Base-by-base conservation (phyloP, 352 stramenopile species). In the Globisporangium carolinianum region DNA sequence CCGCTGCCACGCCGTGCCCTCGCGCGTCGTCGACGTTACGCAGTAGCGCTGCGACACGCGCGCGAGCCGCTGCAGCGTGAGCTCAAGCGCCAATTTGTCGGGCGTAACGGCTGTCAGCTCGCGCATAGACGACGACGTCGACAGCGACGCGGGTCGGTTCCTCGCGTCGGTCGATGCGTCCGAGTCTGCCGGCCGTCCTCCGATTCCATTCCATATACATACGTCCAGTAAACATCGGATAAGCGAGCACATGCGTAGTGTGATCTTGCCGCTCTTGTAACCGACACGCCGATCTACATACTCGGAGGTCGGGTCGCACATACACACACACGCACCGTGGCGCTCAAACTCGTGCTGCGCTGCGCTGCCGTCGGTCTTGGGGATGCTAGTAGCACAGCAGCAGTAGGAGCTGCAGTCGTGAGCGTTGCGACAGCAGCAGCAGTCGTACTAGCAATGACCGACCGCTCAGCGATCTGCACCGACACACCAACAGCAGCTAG, bases 1-100 rank as follows among this genome's bases (percentile, higher is more conserved):
- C 46, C 71, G 63, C 5, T 64, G 52, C 17, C 60, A 68, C 3
- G 32, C 50, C 56, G 67, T 72, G 9, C 58, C 32, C 7, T 86
- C 67, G 47, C 73, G 75, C 36, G 67, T 75, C 6, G 55, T 59
- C 1, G 65, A 60, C 32, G 66, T 68, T 1, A 79, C 74, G 39
- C 74, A 84, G 47, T 78, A 75, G 47, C 73, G 73, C 6, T 53
- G 37, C 18, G 74, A 63, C 8, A 75, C 52, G 5, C 59, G 35
- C 8, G 53, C 61, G 50, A 64, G 64, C 52, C 53, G 67, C 54
- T 6, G 41, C 48, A 79, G 81, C 11, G 50, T 50, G 6, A 46
- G 11, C 39, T 39, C 51, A 18, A 58, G 38, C 38, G 43, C 51
- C 4, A 43, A 61, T n/a, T 49, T 55, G 38, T 61, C 48, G 15